A percentile compares a stretch with the other conserved stretches of the same genome.
Evolutionary conservation across 2,329 filamentous ascomycete species (phyloP).

Genomic region (Coleophoma crateriformis): DNA sequence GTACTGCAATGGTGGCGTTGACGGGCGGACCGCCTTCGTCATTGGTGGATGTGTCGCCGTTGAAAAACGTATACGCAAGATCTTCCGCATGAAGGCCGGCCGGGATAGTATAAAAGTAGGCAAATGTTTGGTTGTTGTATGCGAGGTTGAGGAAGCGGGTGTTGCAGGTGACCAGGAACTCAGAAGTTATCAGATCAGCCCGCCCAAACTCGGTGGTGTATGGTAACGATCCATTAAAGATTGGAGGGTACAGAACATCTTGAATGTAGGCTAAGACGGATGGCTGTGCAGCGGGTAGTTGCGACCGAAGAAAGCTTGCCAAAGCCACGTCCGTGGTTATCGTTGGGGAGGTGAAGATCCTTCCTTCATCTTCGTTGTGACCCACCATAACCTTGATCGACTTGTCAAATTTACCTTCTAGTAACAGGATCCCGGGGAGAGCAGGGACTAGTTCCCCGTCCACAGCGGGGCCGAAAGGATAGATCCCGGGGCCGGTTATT

Average conservation of each 20-base stretch:
- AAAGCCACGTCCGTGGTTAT: conserved; percentile 8
- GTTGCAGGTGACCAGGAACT: conserved; percentile 41
- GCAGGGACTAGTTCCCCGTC: conserved; percentile 44
- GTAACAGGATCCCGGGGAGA: conserved; percentile 38
- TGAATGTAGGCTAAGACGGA: not conserved
- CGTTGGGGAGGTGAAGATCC: conserved; percentile 32
- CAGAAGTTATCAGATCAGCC: conserved; percentile 32
- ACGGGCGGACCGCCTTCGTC: conserved; percentile 10
- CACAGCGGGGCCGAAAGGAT: conserved; percentile 34
- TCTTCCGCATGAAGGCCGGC: conserved; percentile 45
- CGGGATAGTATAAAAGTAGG: conserved; percentile 44
- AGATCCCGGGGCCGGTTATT: conserved; percentile 2
- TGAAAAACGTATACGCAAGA: conserved; percentile 42
- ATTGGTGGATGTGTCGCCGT: conserved; percentile 14
- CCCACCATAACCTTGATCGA: conserved; percentile 38
- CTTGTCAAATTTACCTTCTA: conserved; percentile 36
- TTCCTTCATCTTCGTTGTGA: conserved; percentile 36
- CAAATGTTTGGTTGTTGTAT: conserved; percentile 37
- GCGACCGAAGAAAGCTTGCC: conserved; percentile 1
- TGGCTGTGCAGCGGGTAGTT: not conserved
- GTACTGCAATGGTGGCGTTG: conserved; percentile 15
- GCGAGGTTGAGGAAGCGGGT: conserved; percentile 41
- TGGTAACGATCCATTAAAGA: not conserved
- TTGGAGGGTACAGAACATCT: conserved; percentile 1
- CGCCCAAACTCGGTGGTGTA: conserved; percentile 32